phyloP scores from a whole-genome alignment of 2,329 filamentous ascomycete genomes.

The Aspergillus flavus region DNA sequence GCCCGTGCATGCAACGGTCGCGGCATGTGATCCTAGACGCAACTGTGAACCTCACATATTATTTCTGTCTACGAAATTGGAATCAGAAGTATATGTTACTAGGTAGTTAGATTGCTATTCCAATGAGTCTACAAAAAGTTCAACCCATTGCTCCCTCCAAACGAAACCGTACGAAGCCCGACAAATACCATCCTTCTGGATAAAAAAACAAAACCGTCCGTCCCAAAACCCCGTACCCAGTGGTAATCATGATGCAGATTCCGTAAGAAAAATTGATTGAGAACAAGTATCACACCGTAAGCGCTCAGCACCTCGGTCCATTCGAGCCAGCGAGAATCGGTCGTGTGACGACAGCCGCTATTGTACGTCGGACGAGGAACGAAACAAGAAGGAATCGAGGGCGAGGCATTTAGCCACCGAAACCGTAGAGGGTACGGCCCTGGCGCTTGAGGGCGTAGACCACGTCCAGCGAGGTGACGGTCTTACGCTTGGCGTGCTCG shows the following conservation, averaged over 20 bases:
- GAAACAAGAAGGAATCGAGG: background rate
- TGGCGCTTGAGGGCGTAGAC: conserved; percentile 67
- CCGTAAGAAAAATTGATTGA: conserved; percentile 9
- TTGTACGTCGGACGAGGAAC: background rate
- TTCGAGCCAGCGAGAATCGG: background rate
- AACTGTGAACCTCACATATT: background rate
- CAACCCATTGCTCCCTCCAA: background rate
- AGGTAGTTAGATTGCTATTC: background rate
- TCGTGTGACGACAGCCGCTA: background rate
- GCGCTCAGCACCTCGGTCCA: conserved; percentile 19
- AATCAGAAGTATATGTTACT: background rate
- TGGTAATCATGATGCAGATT: background rate
- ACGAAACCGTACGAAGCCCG: background rate
- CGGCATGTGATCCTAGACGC: conserved; percentile 9
- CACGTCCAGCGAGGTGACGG: conserved; percentile 60
- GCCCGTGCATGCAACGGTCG: conserved; percentile 11
- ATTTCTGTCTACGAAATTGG: background rate
- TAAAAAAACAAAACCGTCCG: conserved; percentile 10
- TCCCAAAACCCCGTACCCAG: conserved; percentile 19
- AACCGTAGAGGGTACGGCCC: conserved; percentile 78
- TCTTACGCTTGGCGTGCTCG: conserved; percentile 75
- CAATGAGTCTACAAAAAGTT: conserved; percentile 2
- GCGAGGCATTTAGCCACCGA: conserved; percentile 70
- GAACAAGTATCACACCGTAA: conserved; percentile 25
- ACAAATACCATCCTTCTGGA: conserved; percentile 5